Base-by-base conservation (phyloP, 228 moss, liverwort and hornwort species). In the Sphagnum fallax region DNA sequence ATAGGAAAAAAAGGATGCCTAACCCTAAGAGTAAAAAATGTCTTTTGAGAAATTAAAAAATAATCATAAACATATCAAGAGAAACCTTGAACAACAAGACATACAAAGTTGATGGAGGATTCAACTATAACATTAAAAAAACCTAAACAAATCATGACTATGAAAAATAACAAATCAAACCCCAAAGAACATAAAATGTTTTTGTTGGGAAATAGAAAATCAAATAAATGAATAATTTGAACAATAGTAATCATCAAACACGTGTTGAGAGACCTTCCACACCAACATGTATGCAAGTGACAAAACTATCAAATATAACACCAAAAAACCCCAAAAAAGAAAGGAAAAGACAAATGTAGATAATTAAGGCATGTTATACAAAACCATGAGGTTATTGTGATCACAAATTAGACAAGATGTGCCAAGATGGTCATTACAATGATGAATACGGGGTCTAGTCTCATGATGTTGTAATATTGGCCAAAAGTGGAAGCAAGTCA, bases 401-500 rank as follows among this genome's bases (percentile, higher is more conserved):
- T 60, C 4, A 14, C 2, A 5, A 6, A 60, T 0, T 5, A 14
- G 0, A 14, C 9, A 60, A 60, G n/a, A 15, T 52, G 9, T 11
- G 16, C 4, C 5, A 15, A 47, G n/a, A 63, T 15, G 5, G 10
- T 63, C 78, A 88, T 60, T 80, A 93, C 91, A 96, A 11, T 74
- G 78, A 52, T 89, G 86, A 53, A 88, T 85, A 11, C 71, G 81
- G 10, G 91, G 88, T 71, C 93, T 83, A 63, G 83, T 72, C 62
- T 82, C 71, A 13, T 83, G 82, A 47, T 83, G 82, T 32, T 71
- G 84, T 76, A 93, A 78, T 67, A 93, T 81, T n/a, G 93, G 97
- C 89, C 89, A 90, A 69, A 93, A 97, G 81, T 93, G 93, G 79
- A 90, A 87, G 65, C 84, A 89, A 64, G 91, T 96, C 32, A 82